Base-by-base conservation (phyloP, 352 stramenopile genomes). In the Phytophthora tubulina region DNA sequence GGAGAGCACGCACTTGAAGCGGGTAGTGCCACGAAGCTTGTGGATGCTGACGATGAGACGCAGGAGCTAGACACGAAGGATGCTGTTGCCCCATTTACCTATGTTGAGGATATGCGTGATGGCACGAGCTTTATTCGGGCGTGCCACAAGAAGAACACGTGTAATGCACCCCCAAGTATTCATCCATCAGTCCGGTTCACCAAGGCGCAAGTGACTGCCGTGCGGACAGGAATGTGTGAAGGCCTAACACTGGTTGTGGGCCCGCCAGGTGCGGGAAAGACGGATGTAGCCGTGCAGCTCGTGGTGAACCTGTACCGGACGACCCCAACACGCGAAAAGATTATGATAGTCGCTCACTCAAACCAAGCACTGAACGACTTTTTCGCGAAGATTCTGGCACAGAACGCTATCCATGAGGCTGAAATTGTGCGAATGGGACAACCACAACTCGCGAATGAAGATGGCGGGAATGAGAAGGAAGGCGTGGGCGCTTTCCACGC, bases 281-380 rank as follows among this genome's bases (percentile, higher is more conserved):
- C 97, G 2, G 95, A 99, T 66, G 87, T 98, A 32, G 97, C 94
- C 14, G 96, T 98, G 21, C 95, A 98, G 73, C 90, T 99, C 27
- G 89, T 98, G n/a, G 63, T 90, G 21, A 99, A 98, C 68, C 54
- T 99, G 8, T 98, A 97, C 65, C 93, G 95, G 59, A 78, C 70
- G 17, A 96, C 86, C 41, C 57, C 76, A 30, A 76, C 86, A 51
- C 85, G 76, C 3, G 88, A 99, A 63, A 91, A 97, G 61, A 98
- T 98, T 13, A 74, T 99, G 13, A 76, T 99, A 38, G 87, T 99
- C 33, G 97, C 97, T 21, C 95, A 98, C 75, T 98, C 92, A 27
- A 98, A 99, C 75, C 88, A 96, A 58, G 95, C 97, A 0, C 74
- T 99, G 3, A 98, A 99, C 67, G 92, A 98, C 72, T 91, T 99